Base-by-base conservation (phyloP, 179 eudicot genomes). In the Sideroxylon spinosum region DNA sequence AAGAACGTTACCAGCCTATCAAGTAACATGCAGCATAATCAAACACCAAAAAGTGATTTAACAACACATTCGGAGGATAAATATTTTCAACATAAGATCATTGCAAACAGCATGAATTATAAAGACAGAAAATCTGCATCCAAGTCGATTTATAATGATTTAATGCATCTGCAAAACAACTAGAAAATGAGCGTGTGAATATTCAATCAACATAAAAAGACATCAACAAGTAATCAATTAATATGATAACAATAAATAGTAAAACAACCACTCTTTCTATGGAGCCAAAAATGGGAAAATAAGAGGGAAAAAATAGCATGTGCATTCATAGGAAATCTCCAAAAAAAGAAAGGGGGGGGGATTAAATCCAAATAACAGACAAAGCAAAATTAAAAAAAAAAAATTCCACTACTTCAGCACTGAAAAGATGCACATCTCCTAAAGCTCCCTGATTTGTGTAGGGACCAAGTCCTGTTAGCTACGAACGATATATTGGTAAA, bases 1-100 rank as follows among this genome's bases (percentile, higher is more conserved):
- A 0, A 96, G 86, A 74, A 88, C 72, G 61, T 78, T 70, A 20
- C 76, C 85, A 70, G 81, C 90, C 99, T 93, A 52, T 12, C n/a
- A 26, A 7, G 53, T 53, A 50, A 74, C 5, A 80, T 19, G 4
- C n/a, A 28, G 56, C 80, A 61, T 3, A 9, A 68, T 28, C 32
- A 65, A 22, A 82, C 62, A 37, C 44, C 44, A 37, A 37, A 53
- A 4, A 57, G 19, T 28, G 53, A 55, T 32, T 75, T 75, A 63
- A 10, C 37, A 63, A 63, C 17, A 25, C 14, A 63, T 11, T 6
- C 32, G 5, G 12, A 63, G 29, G 14, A 55, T 71, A 53, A 52
- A 14, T 11, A 53, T 5, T 50, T 52, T 5, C 13, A 25, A 53
- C 62, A 28, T 8, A 53, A 25, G 62, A 72, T 8, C 12, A 13